Evolutionary conservation across 441 rosid species (phyloP).

Genomic region (Eutrema salsugineum): DNA sequence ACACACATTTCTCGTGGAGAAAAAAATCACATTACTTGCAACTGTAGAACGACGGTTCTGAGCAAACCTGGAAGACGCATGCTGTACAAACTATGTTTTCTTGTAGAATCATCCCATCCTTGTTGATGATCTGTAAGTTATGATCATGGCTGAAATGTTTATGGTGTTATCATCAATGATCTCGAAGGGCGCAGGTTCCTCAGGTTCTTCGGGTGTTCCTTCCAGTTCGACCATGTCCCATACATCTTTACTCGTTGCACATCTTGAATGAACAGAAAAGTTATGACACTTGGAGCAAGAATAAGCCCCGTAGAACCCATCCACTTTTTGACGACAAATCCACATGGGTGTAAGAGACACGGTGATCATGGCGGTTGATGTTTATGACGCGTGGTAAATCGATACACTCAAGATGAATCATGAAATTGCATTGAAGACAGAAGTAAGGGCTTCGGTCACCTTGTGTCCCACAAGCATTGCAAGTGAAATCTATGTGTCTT

Average conservation of each 20-base stretch:
- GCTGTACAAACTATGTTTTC: not conserved
- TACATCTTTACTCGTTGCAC: not conserved
- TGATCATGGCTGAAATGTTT: not conserved
- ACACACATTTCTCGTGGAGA: slow-evolving; percentile 11
- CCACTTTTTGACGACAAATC: not conserved
- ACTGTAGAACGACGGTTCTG: not conserved
- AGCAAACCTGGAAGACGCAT: not conserved
- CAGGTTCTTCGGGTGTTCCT: not conserved
- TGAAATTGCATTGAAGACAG: slow-evolving; percentile 17
- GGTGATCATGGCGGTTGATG: slow-evolving; percentile 15
- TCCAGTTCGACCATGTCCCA: slow-evolving; percentile 4
- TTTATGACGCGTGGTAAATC: not conserved
- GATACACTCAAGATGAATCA: not conserved
- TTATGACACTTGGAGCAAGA: not conserved
- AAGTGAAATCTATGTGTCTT: not conserved
- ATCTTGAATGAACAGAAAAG: slow-evolving; percentile 1
- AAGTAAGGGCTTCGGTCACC: slow-evolving; percentile 34
- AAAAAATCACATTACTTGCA: not conserved
- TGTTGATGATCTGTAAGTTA: not conserved
- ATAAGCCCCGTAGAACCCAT: slow-evolving; percentile 21
- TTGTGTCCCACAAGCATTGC: slow-evolving; percentile 33
- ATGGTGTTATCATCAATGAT: not conserved
- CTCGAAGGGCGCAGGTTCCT: not conserved
- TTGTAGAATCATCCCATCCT: not conserved
- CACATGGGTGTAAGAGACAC: not conserved